These are phyloP conservation scores for Skeletonema grethae DNA, from an alignment of 108 stramenopile genomes.

Conservation along the genomic window DNA sequence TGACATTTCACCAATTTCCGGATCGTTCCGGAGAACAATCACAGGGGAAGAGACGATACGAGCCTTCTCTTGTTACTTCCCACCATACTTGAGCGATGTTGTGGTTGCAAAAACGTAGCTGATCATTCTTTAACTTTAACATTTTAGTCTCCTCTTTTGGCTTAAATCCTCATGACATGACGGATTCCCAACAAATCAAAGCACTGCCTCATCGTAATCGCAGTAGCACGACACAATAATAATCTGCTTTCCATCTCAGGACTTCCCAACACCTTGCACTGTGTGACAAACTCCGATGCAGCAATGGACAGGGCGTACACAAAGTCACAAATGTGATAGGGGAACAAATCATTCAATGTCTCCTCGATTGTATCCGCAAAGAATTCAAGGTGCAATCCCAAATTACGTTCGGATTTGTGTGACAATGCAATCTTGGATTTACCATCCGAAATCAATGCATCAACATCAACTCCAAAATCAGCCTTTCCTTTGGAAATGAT, in stretches of 20 bases:
- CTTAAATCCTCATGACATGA: conserved; percentile 80
- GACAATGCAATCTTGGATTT: conserved; percentile 59
- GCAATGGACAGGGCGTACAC: conserved; percentile 90
- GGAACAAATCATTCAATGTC: conserved; percentile 84
- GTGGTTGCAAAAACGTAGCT: too few relatives aligned
- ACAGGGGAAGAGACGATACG: too few relatives aligned
- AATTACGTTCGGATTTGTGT: conserved; percentile 92
- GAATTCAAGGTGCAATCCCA: conserved; percentile 85
- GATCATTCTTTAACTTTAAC: too few relatives aligned
- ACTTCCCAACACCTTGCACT: conserved; percentile 91
- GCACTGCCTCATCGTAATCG: conserved; percentile 88
- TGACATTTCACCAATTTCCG: too few relatives aligned
- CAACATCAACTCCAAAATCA: conserved; percentile 77
- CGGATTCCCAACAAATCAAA: conserved; percentile 89
- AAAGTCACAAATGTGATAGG: conserved; percentile 96
- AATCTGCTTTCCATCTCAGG: conserved; percentile 92
- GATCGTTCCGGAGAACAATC: too few relatives aligned
- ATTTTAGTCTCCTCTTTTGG: background rate
- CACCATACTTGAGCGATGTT: too few relatives aligned
- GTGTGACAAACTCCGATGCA: conserved; percentile 94
- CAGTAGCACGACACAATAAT: conserved; percentile 91
- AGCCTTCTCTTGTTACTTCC: too few relatives aligned
- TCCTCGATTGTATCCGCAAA: conserved; percentile 86
- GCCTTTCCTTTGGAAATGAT: conserved; percentile 93
- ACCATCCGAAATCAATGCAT: conserved; percentile 58